Percentiles rank a stretch among this genome's conserved stretches.
phyloP scores from a whole-genome alignment of 768 basidiomycete species.

The Leccinum obscurum region DNA sequence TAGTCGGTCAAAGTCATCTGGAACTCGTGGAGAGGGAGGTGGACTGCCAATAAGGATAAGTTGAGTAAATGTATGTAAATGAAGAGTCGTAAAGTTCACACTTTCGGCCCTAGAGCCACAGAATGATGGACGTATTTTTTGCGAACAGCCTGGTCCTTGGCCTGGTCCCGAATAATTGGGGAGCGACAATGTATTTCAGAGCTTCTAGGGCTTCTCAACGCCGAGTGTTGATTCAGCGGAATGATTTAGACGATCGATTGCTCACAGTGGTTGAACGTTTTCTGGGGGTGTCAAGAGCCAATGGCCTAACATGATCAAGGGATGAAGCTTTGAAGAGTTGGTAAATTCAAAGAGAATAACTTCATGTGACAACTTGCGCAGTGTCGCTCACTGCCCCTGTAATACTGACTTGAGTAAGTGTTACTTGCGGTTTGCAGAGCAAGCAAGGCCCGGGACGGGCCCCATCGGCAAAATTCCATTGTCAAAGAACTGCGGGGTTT shows the following conservation, averaged over 20 bases:
- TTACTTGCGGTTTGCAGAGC: no score
- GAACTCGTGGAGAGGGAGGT: background rate
- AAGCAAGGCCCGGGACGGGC: no score
- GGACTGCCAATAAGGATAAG: background rate
- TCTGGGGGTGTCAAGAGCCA: no score
- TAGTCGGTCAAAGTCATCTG: slow-evolving; percentile 1
- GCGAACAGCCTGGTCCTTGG: background rate
- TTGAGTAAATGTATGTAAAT: background rate
- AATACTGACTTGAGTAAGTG: no score
- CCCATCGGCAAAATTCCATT: no score
- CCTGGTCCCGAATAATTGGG: background rate
- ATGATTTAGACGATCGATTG: background rate
- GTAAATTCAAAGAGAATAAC: no score
- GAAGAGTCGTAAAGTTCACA: background rate
- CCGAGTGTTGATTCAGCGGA: background rate
- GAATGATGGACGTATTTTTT: background rate
- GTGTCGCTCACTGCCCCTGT: no score
- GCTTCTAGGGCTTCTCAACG: background rate
- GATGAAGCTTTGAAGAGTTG: no score
- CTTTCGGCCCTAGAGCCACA: background rate
- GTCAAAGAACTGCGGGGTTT: no score
- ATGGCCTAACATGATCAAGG: no score
- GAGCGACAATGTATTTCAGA: background rate
- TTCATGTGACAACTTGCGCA: no score
- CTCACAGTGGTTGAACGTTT: background rate